Evolutionary conservation across 1,139 yeast genomes (phyloP).

Genomic region (Pichia sp.): DNA sequence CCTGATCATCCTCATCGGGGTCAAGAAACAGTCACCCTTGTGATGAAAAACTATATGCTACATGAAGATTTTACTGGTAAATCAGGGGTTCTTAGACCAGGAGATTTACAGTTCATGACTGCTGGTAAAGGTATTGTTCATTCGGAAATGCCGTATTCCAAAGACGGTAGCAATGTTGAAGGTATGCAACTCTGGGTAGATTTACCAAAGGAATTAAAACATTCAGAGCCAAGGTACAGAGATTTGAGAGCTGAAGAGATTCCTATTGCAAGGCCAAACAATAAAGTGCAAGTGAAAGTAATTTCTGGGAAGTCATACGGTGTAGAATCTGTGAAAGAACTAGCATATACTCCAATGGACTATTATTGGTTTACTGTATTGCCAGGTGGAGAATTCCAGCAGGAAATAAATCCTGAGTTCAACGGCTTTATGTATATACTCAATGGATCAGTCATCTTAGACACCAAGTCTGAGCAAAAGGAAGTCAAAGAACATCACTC

Average conservation of each 20-base stretch:
- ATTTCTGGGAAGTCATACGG: constrained; percentile 78
- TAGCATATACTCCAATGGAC: constrained; percentile 81
- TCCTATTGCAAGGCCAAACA: constrained; percentile 62
- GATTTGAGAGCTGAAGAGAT: constrained; percentile 68
- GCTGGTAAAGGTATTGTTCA: constrained; percentile 89
- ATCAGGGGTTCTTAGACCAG: constrained; percentile 68
- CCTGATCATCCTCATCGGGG: constrained; percentile 94
- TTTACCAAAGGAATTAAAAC: constrained; percentile 63
- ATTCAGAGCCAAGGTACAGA: constrained; percentile 70
- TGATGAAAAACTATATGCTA: constrained; percentile 69
- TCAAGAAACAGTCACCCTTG: constrained; percentile 78
- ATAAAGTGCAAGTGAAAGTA: constrained; percentile 60
- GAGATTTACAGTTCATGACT: constrained; percentile 92
- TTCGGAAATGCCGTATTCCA: constrained; percentile 72
- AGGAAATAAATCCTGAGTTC: constrained; percentile 53
- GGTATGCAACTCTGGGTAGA: constrained; percentile 95
- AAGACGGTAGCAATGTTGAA: constrained; percentile 48
- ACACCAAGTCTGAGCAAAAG: constrained; percentile 29
- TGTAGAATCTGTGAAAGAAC: constrained; percentile 60
- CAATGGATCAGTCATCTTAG: constrained; percentile 48
- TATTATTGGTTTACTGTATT: constrained; percentile 62
- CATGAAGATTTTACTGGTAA: constrained; percentile 91
- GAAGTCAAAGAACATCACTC: constrained; percentile 41
- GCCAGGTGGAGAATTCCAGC: constrained; percentile 63
- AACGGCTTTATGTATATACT: constrained; percentile 69